A percentile compares a stretch with the other conserved stretches of the same genome.
Conservation (phyloP, 176 grass and related monocot species). For the Triticum timopheevii region DNA sequence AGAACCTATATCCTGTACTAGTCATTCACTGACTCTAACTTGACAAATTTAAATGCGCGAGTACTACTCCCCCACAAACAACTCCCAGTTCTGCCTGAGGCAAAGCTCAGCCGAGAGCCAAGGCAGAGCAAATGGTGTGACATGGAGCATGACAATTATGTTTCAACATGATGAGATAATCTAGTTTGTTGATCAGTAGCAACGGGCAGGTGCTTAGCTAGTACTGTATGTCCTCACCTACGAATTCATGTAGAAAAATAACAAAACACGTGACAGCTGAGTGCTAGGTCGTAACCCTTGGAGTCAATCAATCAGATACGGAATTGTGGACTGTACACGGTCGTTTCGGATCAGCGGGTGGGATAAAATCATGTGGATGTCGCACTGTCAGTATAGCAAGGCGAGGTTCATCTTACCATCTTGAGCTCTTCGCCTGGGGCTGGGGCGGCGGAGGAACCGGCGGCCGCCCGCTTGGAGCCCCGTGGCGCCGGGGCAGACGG, state of each 20-base stretch:
- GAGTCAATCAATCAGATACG: background rate
- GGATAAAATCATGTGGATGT: too few species aligned
- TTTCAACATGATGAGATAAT: background rate
- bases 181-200: background rate
- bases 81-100: too few species aligned
- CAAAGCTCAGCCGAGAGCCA: too few species aligned
- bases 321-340: background rate
- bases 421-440: constrained; percentile 68
- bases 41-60: too few species aligned
- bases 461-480: constrained; percentile 39
- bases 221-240: background rate
- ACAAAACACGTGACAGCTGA: too few species aligned
- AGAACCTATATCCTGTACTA: too few species aligned
- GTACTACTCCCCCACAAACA: too few species aligned
- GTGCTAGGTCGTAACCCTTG: background rate
- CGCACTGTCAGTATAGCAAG: too few species aligned
- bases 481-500: constrained; percentile 28
- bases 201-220: background rate
- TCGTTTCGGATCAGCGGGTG: background rate
- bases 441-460: background rate
- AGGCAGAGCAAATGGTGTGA: too few species aligned
- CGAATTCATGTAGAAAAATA: background rate
- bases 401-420: constrained; percentile 45
- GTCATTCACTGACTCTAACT: background rate
- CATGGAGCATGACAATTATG: background rate